These are phyloP conservation scores for Boletus bicolor DNA, from an alignment of 768 basidiomycete genomes.

Conservation along the genomic window DNA sequence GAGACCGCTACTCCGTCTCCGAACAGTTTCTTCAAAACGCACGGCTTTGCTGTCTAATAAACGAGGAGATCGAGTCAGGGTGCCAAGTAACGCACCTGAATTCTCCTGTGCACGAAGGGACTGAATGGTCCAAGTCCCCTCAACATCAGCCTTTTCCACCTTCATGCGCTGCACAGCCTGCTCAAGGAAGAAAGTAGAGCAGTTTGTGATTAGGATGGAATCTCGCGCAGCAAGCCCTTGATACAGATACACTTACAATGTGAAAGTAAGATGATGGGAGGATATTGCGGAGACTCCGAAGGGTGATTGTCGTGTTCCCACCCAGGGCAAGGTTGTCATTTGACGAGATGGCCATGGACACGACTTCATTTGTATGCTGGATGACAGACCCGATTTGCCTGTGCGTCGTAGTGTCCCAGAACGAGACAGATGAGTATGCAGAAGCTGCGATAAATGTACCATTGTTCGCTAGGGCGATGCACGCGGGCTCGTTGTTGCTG, in stretches of 20 bases:
- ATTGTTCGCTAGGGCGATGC: neutral
- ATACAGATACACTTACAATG: neutral
- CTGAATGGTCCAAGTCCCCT: no score
- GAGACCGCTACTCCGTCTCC: no score
- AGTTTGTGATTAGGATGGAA: neutral
- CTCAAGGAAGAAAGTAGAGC: no score
- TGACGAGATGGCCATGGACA: neutral
- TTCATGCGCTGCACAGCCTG: no score
- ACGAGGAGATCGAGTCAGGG: neutral
- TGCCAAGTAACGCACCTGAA: neutral
- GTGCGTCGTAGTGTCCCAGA: neutral
- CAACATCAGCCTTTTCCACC: no score
- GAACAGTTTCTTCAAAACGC: neutral
- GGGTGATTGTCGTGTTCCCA: neutral
- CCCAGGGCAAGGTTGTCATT: neutral
- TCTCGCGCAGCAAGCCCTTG: neutral
- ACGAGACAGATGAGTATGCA: neutral
- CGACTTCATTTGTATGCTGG: no score
- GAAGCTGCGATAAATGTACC: neutral
- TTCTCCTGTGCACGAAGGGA: no score
- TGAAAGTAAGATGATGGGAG: neutral
- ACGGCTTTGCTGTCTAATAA: neutral
- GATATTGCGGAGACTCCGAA: neutral
- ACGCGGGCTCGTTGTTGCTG: neutral
- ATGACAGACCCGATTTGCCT: neutral